A percentile compares a stretch with the other conserved stretches of the same genome.
Conservation (phyloP, 2,329 filamentous ascomycete species). For the Nothomitra cinnamomea region DNA sequence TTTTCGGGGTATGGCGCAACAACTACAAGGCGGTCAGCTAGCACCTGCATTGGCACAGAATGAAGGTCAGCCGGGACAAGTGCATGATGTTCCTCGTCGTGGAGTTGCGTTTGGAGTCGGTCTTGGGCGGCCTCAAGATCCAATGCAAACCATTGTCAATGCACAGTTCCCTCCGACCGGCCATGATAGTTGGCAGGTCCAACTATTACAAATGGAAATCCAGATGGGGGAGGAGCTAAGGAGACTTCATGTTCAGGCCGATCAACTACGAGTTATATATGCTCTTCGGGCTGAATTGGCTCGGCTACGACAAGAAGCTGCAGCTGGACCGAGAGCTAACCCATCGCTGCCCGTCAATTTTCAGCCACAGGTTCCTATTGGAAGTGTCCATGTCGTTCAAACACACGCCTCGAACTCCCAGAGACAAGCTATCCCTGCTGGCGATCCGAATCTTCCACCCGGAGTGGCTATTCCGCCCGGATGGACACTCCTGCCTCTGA, state of each 20-base stretch:
- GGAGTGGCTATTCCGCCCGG: conserved; percentile 35
- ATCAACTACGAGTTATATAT: conserved; percentile 52
- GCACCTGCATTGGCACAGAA: conserved; percentile 23
- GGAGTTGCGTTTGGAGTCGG: conserved; percentile 24
- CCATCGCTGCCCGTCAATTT: not conserved
- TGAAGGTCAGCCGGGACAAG: conserved; percentile 16
- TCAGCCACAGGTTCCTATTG: conserved; percentile 7
- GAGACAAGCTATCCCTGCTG: conserved; percentile 21
- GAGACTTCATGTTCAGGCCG: conserved; percentile 42
- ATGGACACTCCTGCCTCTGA: conserved; percentile 31
- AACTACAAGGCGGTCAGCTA: conserved; percentile 31
- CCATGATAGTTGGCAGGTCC: conserved; percentile 29
- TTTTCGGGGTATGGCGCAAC: conserved; percentile 49
- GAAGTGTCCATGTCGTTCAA: conserved; percentile 8
- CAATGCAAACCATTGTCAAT: conserved; percentile 12
- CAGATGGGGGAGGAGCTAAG: conserved; percentile 52
- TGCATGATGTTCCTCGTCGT: conserved; percentile 11
- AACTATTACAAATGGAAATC: conserved; percentile 50
- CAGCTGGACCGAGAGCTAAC: conserved; percentile 1
- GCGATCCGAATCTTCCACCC: conserved; percentile 30
- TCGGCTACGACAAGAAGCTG: conserved; percentile 36
- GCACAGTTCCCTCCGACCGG: conserved; percentile 6
- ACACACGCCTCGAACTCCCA: conserved; percentile 15
- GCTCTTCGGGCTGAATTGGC: conserved; percentile 50
- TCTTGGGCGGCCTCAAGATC: conserved; percentile 20